Base-by-base conservation (phyloP, 176 grass and related monocot species). In the Eragrostis curvula region DNA sequence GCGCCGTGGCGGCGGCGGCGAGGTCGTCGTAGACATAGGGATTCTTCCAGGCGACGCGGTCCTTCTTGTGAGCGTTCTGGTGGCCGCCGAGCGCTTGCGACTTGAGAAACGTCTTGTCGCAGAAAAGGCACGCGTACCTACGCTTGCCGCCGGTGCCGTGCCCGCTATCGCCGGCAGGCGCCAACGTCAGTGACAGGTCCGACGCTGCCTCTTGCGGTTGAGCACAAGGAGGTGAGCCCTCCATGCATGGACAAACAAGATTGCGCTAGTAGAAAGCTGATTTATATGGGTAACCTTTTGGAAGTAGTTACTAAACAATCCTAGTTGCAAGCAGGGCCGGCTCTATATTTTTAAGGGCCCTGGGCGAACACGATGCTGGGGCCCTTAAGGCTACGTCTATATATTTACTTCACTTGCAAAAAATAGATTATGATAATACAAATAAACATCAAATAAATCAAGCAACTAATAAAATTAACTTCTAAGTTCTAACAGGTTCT, bases 21-120 rank as follows among this genome's bases (percentile, higher is more conserved):
- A 28, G 7, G 79, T 14, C 0, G 18, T 3, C 27, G 77, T 87
- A 85, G 64, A 88, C 52, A 25, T 85, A 47, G 24, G 91, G 85
- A 27, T 77, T 85, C 88, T 66, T 75, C 49, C 81, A 69, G 40
- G 63, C 65, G 73, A 67, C 83, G 14, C 91, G 80, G 52, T 94
- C 85, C 58, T 86, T 86, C 64, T 77, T 85, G 82, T 90, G 88
- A 0, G 91, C 91, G 39, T 94, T 94, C 71, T 94, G 91, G 78
- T 90, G 91, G 40, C 88, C 91, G 2, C 91, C 88, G 18, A 94
- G 82, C 45, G 91, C 91, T 71, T 94, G 91, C 47, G 88, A 94
- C 63, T 94, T 90, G 68, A 79, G 40, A 77, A 93, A 93, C 53
- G 78, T 88, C 85, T 80, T 93, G 88, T 90, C 78, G 88, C 91